Conservation (phyloP, 805 yeast species). For the Barnettozyma siamensis region DNA sequence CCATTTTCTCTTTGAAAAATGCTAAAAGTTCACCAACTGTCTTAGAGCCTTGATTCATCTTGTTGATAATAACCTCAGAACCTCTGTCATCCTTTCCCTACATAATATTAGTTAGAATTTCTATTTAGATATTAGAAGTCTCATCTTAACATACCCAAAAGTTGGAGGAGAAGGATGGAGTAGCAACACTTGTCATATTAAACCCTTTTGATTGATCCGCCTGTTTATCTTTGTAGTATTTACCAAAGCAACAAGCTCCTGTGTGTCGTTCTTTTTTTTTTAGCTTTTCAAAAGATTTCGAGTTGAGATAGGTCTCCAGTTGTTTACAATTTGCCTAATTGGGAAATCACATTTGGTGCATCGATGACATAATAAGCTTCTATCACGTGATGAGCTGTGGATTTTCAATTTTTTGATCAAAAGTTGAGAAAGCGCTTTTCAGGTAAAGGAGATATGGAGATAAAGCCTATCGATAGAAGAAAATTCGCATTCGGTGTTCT, state of each 20-base stretch:
- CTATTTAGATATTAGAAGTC: too few species aligned
- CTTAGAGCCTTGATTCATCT: conserved; percentile 52
- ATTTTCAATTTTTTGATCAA: too few species aligned
- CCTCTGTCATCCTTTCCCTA: conserved; percentile 62
- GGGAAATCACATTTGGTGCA: conserved; percentile 10
- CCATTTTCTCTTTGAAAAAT: conserved; percentile 49
- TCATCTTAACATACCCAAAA: conserved; percentile 38
- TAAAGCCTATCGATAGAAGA: not conserved
- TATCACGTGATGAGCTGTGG: too few species aligned
- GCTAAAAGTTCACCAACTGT: conserved; percentile 47
- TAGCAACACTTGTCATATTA: conserved; percentile 9
- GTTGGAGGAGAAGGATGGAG: conserved; percentile 35
- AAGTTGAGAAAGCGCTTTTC: too few species aligned
- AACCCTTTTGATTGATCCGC: too few species aligned
- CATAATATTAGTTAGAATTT: not conserved
- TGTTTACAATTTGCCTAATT: conserved; percentile 22
- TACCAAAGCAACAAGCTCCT: too few species aligned
- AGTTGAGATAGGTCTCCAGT: not conserved
- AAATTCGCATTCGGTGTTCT: not conserved
- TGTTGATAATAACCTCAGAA: conserved; percentile 44
- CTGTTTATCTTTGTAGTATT: too few species aligned
- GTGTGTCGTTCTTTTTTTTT: not conserved
- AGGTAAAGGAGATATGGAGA: too few species aligned
- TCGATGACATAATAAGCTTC: not conserved
- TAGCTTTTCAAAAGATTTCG: not conserved